Evolutionary conservation across 495 filamentous ascomycete species (phyloP), one percentile per base, ranked within the genome.

Genomic region (Lentithecium fluviatile): DNA sequence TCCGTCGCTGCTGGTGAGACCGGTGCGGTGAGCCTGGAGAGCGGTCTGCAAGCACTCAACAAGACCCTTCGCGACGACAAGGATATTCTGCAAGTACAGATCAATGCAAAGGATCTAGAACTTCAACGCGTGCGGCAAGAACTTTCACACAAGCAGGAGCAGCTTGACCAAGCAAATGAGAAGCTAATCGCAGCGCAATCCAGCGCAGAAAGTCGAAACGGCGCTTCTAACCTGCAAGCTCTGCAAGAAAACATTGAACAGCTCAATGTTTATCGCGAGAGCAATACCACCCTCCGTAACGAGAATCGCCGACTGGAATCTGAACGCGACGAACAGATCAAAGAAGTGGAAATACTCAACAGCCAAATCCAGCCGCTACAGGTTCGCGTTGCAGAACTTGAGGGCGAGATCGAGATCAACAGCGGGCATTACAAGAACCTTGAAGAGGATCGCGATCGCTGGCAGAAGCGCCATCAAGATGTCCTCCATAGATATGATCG

Each of bases 401-500:
- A 96, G 70, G 87, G 84, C 53, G 83, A 92, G 56, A 80, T 86
- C 47, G 83, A 86, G 58, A 88, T 85, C 32, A 87, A 87, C 70
- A 88, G 95, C 49, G 90, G 86, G 4, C 92, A 99, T 70, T 83
- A 95, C 71, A 86, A 85, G 60, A 79, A 96, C 38, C 76, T 96
- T 19, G 86, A 93, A 58, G 86, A 89, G 58, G 91, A 96, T 70
- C 83, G 91, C 5, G 93, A 97, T 67, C 84, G 85, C 25, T 96
- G 92, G 85, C 91, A 95, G 69, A 89, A 95, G 74, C 85, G 95
- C 19, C 89, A 90, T 12, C 91, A 97, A 68, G 88, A 94, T 57
- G 96, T 97, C 49, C 82, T 98, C 20, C 88, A 90, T 62, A 97
- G 96, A 67, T 96, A 97, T 70, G 91, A 96, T 63, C 89, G 94